Evolutionary conservation across 2,329 filamentous ascomycete species (phyloP).

Genomic region (Cadophora gregata): DNA sequence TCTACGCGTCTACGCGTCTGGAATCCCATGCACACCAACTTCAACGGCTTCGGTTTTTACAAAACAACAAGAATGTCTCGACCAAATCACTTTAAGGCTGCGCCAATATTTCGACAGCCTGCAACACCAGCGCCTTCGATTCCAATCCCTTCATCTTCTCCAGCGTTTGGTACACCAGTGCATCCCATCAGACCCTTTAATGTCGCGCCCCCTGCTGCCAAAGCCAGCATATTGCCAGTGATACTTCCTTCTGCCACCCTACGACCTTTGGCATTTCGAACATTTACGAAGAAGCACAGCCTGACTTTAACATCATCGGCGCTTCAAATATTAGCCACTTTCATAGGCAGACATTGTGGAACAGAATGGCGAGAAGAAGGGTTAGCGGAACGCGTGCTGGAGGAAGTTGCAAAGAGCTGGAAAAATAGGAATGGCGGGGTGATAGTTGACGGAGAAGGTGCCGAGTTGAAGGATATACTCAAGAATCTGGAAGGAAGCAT

Average conservation of each 20-base stretch:
- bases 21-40: constrained; percentile 14
- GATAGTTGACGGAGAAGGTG: constrained; percentile 83
- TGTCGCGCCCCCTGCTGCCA: constrained; percentile 33
- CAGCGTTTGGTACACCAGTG: constrained; percentile 85
- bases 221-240: constrained; percentile 75
- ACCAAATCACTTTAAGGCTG: constrained; percentile 35
- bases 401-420: constrained; percentile 91
- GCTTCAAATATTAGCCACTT: constrained; percentile 81
- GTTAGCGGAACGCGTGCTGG: constrained; percentile 86
- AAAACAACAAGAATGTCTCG: constrained; percentile 36
- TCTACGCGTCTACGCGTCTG: constrained; percentile 28
- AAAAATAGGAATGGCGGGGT: constrained; percentile 88
- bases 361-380: constrained; percentile 97
- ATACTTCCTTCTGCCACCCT: constrained; percentile 86
- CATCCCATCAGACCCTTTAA: constrained; percentile 74
- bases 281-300: constrained; percentile 97
- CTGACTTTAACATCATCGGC: constrained; percentile 89
- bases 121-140: constrained; percentile 48
- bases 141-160: constrained; percentile 83
- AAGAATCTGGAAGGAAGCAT: constrained; percentile 86
- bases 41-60: not conserved
- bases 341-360: constrained; percentile 92
- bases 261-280: constrained; percentile 89
- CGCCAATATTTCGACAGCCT: constrained; percentile 40
- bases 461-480: constrained; percentile 80